Evolutionary conservation across 139 green algal species (phyloP).

Genomic region (Micromonas pusilla): DNA sequence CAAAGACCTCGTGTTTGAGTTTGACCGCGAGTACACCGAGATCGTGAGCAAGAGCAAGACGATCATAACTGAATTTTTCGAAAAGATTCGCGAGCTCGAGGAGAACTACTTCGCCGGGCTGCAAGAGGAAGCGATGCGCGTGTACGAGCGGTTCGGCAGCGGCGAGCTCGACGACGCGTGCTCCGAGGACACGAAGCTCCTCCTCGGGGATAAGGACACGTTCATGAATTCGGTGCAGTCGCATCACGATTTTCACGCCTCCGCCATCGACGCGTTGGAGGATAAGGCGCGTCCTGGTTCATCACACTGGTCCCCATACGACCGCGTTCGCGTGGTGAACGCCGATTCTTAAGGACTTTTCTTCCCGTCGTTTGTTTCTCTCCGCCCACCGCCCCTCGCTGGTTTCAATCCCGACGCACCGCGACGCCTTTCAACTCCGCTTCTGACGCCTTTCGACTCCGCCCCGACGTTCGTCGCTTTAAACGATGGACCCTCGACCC

Average conservation of each 20-base stretch:
- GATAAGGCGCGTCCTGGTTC: too few relatives aligned
- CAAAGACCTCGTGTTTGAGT: constrained; percentile 51
- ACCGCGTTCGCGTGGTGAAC: too few relatives aligned
- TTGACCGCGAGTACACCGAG: constrained; percentile 65
- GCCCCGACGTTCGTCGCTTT: too few relatives aligned
- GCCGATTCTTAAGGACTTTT: too few relatives aligned
- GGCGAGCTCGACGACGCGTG: constrained; percentile 29
- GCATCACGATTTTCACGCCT: constrained; percentile 59
- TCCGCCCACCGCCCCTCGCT: too few relatives aligned
- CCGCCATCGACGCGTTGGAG: constrained; percentile 62
- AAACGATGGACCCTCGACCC: too few relatives aligned
- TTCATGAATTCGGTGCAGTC: constrained; percentile 45
- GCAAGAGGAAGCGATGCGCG: not conserved
- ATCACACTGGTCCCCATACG: too few relatives aligned
- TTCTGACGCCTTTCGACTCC: too few relatives aligned
- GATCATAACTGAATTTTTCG: constrained; percentile 52
- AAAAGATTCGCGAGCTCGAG: constrained; percentile 24
- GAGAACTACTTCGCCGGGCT: constrained; percentile 34
- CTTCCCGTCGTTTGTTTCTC: too few relatives aligned
- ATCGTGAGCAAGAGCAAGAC: constrained; percentile 59
- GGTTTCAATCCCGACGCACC: too few relatives aligned
- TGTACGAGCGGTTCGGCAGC: constrained; percentile 23
- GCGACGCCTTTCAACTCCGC: too few relatives aligned
- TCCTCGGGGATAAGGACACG: constrained; percentile 45
- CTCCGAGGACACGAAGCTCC: not conserved